Evolutionary conservation across 495 filamentous ascomycete genomes (phyloP), one percentile per base, ranked within the genome.

Genomic region (Xylaria castorea): DNA sequence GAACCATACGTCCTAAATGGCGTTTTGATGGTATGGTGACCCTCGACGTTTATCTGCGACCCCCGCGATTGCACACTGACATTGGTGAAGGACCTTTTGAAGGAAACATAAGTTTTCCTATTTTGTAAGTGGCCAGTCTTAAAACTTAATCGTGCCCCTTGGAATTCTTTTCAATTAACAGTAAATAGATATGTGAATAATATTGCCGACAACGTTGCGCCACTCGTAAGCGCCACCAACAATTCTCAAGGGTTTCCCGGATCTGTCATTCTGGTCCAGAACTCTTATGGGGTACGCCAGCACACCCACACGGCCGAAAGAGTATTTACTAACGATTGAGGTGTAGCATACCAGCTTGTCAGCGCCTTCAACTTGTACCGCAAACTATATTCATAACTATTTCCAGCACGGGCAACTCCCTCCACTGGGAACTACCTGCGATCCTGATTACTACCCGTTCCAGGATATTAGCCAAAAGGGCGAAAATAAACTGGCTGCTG

Each of bases 1-100:
- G 91, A 85, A 81, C 83, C 5, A 74, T 89, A 1, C 84, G 86
- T 32, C 85, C 91, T 0, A 87, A 88, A 64, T 90, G 91, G 83
- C 82, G 86, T 22, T 88, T 89, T 70, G 71, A 76, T 67, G 85
- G 82, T 83, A 80, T 38, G 76, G 25, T 32, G 25, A 20, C 36
- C 48, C 14, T 22, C 8, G 27, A 16, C 1, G 8, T 34, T 25
- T 4, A 30, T 16, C 20, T n/a, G n/a, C 5, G 36, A 51, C 3
- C 9, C 3, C 9, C 0, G 9, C 1, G 3, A 36, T 16, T 5
- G 46, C 5, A 67, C 9, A 16, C 63, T 71, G 9, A 70, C 44
- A 34, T 73, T 58, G 38, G 27, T 27, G 25, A 72, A 60, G 81
- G 84, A 0, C 84, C 84, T 0, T 86, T 86, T 61, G 74, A 72